phyloP scores from a whole-genome alignment of 2,329 filamentous ascomycete species.

The Aspergillus uvarum region DNA sequence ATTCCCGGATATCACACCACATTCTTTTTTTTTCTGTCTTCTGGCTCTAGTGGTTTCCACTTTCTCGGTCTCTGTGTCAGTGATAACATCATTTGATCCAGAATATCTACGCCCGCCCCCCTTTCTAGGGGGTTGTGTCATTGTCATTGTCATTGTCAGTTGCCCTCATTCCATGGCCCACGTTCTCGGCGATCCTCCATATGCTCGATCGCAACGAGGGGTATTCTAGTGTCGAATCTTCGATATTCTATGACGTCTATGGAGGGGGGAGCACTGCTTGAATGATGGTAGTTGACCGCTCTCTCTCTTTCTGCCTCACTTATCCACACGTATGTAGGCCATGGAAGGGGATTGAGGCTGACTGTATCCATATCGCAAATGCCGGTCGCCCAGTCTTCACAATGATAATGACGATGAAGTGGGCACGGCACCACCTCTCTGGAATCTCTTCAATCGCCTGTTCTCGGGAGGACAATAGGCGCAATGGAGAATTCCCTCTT shows the following conservation, averaged over 20 bases:
- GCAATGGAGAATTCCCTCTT: too few relatives aligned
- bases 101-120: conserved; percentile 1
- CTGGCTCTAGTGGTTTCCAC: conserved; percentile 6
- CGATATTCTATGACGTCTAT: conserved; percentile 10
- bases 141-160: background rate
- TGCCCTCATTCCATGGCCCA: conserved; percentile 6
- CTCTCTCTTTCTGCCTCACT: background rate
- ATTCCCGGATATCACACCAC: conserved; percentile 26
- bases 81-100: conserved; percentile 11
- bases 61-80: conserved; percentile 10
- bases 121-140: background rate
- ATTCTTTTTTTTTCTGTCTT: conserved; percentile 9
- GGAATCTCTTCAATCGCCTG: background rate
- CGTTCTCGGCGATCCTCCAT: conserved; percentile 15
- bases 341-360: background rate
- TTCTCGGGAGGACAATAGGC: background rate
- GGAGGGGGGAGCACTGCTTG: background rate
- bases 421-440: background rate
- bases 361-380: background rate
- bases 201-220: conserved; percentile 9
- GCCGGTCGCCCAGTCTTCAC: background rate
- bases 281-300: conserved; percentile 1
- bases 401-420: background rate
- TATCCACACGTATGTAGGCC: background rate
- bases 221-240: background rate